Evolutionary conservation across 495 filamentous ascomycete genomes (phyloP).

Genomic region (Tricharina praecox): DNA sequence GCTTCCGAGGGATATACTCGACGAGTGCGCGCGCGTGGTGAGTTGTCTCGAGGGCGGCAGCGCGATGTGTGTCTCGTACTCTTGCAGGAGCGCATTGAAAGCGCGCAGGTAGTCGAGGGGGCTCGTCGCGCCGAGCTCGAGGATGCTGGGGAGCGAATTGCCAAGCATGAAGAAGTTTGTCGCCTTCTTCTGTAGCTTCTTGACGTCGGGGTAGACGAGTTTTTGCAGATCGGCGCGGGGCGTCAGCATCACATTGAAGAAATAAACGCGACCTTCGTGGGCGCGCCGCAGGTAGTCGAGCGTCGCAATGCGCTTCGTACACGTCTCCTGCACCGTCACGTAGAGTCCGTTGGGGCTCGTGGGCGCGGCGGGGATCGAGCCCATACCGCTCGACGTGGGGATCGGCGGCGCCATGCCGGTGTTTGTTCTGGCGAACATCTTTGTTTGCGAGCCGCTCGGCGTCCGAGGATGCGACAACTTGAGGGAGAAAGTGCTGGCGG

Average conservation of each 20-base stretch:
- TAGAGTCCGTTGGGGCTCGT: slow-evolving; percentile 48
- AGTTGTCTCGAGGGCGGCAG: slow-evolving; percentile 19
- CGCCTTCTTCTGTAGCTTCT: slow-evolving; percentile 57
- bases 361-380: background rate
- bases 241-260: slow-evolving; percentile 93
- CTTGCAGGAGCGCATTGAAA: slow-evolving; percentile 66
- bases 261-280: slow-evolving; percentile 89
- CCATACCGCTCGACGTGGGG: background rate
- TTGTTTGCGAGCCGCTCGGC: background rate
- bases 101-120: slow-evolving; percentile 72
- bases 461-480: slow-evolving; percentile 3
- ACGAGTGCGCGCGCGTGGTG: slow-evolving; percentile 18
- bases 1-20: slow-evolving; percentile 7
- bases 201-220: slow-evolving; percentile 68
- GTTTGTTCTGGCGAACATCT: slow-evolving; percentile 4
- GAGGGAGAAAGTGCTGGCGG: background rate
- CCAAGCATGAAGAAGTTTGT: slow-evolving; percentile 78
- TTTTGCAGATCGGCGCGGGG: slow-evolving; percentile 61
- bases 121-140: slow-evolving; percentile 64
- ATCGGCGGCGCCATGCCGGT: background rate
- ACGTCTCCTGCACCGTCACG: slow-evolving; percentile 75
- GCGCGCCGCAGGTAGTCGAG: slow-evolving; percentile 83
- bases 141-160: slow-evolving; percentile 70
- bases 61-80: slow-evolving; percentile 68
- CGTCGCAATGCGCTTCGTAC: slow-evolving; percentile 88